These are phyloP conservation scores for Nakaseomyces glabratus DNA, from an alignment of 1,139 yeast genomes.

Conservation along the genomic window DNA sequence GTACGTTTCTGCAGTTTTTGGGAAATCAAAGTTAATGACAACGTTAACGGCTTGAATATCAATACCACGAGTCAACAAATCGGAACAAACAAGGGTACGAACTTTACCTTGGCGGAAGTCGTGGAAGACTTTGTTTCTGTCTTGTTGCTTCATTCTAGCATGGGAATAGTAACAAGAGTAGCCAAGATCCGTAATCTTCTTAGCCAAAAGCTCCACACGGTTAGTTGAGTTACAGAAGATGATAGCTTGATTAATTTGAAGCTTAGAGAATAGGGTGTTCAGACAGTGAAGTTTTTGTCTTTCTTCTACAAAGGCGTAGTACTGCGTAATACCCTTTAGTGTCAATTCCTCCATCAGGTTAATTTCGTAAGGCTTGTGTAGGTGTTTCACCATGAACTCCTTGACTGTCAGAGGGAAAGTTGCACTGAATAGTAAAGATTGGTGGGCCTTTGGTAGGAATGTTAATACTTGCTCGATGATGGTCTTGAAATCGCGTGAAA, in stretches of 20 bases:
- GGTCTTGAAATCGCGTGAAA: conserved; percentile 80
- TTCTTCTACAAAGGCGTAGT: conserved; percentile 95
- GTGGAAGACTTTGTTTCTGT: conserved; percentile 95
- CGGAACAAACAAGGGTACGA: conserved; percentile 94
- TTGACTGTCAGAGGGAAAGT: conserved; percentile 94
- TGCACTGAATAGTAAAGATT: conserved; percentile 84
- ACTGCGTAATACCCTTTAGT: conserved; percentile 90
- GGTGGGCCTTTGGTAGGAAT: conserved; percentile 73
- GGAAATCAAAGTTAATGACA: conserved; percentile 95
- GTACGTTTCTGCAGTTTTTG: conserved; percentile 95
- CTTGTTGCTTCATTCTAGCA: conserved; percentile 96
- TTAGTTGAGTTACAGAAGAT: conserved; percentile 95
- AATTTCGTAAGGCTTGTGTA: conserved; percentile 88
- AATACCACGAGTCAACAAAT: conserved; percentile 94
- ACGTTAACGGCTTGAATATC: conserved; percentile 99
- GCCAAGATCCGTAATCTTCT: conserved; percentile 91
- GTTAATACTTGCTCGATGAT: conserved; percentile 80
- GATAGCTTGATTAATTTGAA: conserved; percentile 92
- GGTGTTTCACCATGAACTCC: conserved; percentile 84
- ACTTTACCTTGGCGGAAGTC: conserved; percentile 98
- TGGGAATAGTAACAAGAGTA: conserved; percentile 96
- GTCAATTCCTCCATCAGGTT: conserved; percentile 97
- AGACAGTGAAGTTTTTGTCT: conserved; percentile 91
- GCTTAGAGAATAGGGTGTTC: conserved; percentile 86
- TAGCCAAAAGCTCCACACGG: conserved; percentile 90